Conservation (phyloP, 2,329 filamentous ascomycete genomes). For the Phialophora chinensis region DNA sequence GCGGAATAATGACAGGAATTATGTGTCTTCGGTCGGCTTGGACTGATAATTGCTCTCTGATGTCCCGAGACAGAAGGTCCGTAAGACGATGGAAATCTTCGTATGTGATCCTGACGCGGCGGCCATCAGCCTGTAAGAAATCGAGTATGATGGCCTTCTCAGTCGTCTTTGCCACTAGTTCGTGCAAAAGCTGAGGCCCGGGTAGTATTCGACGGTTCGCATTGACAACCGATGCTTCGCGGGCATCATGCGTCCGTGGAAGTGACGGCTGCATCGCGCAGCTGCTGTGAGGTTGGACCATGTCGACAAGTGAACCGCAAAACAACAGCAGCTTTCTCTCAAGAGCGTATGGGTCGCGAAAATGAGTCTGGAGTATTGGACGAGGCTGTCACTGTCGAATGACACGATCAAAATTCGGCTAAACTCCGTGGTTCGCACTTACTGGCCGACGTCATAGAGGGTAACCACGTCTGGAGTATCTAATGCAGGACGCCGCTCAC, state of each 20-base stretch:
- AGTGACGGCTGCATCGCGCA: conserved; percentile 12
- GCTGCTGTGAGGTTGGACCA: not conserved
- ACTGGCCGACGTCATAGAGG: conserved; percentile 17
- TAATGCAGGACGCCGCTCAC: not conserved
- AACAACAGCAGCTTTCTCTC: not conserved
- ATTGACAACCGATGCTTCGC: conserved; percentile 64
- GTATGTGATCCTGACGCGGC: conserved; percentile 63
- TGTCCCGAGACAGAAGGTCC: conserved; percentile 36
- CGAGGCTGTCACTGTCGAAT: not conserved
- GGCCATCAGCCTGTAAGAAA: conserved; percentile 60
- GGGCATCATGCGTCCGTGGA: conserved; percentile 22
- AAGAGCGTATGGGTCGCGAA: not conserved
- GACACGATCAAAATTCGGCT: not conserved
- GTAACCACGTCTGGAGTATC: not conserved
- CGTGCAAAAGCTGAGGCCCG: conserved; percentile 64
- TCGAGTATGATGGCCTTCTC: conserved; percentile 65
- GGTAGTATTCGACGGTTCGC: conserved; percentile 56
- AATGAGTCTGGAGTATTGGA: not conserved
- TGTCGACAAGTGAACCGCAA: not conserved
- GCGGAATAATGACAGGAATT: conserved; percentile 77
- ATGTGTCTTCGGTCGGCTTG: conserved; percentile 47
- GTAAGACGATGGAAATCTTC: conserved; percentile 55
- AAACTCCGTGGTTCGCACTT: not conserved
- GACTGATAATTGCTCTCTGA: conserved; percentile 35
- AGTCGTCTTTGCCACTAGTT: conserved; percentile 62